Evolutionary conservation across 345 rosid species (phyloP), one percentile per base, ranked within the genome.

Genomic region (Erucastrum elatum): DNA sequence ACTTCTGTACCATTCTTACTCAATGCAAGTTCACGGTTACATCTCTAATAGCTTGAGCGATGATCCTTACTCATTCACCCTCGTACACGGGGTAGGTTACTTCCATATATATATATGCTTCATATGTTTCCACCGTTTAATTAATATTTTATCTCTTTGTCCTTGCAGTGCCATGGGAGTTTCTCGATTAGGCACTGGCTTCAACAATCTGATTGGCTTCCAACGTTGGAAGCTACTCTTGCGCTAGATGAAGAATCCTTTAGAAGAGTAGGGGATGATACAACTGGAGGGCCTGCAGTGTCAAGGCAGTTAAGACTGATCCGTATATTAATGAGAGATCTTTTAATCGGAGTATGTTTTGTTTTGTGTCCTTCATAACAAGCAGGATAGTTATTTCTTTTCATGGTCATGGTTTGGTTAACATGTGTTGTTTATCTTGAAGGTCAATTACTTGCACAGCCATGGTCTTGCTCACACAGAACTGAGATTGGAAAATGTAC

Each of bases 401-500:
- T 41, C 41, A 4, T 79, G 46, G 65, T 39, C 51, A 67, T 41
- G 69, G 53, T 62, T 53, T 74, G 17, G 10, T 78, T 66, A 61
- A 70, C 63, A 68, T 68, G 61, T 27, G 16, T 33, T 80, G 44
- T 71, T 51, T 79, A 11, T 35, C 71, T 72, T 76, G 79, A 81
- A 94, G 95, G 98, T 94, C 72, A 94, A 94, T 77, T 94, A 92
- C 90, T 88, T 94, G 87, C 98, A 94, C 72, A 92, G 96, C 81
- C 94, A 94, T 75, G 98, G 98, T 62, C 94, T 94, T 82, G 98
- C 98, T 59, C 98, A 94, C 85, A 92, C 98, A 4, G 98, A 91
- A 85, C 72, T 94, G 84, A 91, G 97, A 84, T 82, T 94, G 85
- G 97, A 94, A 83, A 94, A 94, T 84, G 94, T 94, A 66, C 98